Percentiles rank a stretch among this genome's conserved stretches.
These are phyloP conservation scores for Colletotrichum kahawae DNA, from an alignment of 2,329 filamentous ascomycete species.

Conservation along the genomic window DNA sequence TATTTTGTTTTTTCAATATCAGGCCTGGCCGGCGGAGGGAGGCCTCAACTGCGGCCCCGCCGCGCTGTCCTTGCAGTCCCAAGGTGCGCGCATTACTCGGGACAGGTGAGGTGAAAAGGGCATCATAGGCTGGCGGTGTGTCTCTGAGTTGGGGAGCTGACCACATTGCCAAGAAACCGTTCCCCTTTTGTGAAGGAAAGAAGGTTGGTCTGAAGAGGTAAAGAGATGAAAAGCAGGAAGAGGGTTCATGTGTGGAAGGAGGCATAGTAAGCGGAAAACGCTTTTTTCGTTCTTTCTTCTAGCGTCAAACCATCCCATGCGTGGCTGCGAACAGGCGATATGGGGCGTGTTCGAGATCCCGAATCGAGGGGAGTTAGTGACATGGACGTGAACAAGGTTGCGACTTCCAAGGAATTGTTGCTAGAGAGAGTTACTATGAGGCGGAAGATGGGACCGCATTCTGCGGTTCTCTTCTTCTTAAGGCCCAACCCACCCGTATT, in stretches of 20 bases:
- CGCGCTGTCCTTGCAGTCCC: not conserved
- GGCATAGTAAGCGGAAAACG: not conserved
- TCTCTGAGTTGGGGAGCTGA: not conserved
- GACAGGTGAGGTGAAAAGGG: not conserved
- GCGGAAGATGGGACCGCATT: not conserved
- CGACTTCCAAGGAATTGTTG: not conserved
- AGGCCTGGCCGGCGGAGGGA: not conserved
- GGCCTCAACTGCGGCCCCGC: not conserved
- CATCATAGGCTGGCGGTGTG: not conserved
- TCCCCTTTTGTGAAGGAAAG: not conserved
- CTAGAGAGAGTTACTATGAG: not conserved
- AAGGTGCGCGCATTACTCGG: not conserved
- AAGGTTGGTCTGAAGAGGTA: not conserved
- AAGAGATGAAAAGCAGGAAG: not conserved
- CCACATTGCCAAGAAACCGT: not conserved
- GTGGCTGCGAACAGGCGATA: slow-evolving; percentile 4
- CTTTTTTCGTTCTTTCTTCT: not conserved
- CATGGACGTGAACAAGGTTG: not conserved
- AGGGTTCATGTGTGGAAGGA: not conserved
- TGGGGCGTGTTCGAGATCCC: not conserved
- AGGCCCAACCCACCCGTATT: not conserved
- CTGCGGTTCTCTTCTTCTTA: not conserved
- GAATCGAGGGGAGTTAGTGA: not conserved
- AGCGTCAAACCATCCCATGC: slow-evolving; percentile 13
- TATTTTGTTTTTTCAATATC: not conserved